Percentiles rank a stretch among this genome's conserved stretches.
Evolutionary conservation across 352 stramenopile species (phyloP).

Genomic region (Pythium monospermum): DNA sequence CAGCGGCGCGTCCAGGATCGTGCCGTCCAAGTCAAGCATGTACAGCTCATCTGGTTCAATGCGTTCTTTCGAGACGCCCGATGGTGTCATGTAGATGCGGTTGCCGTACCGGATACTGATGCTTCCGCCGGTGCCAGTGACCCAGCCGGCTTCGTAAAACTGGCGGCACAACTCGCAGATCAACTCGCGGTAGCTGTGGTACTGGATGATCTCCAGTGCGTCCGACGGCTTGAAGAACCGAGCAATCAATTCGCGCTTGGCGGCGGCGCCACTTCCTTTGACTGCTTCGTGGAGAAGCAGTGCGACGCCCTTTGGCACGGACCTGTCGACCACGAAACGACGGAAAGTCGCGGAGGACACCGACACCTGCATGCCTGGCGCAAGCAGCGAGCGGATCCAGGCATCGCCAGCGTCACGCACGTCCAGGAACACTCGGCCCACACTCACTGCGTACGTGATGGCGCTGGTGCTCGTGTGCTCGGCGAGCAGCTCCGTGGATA

Average conservation of each 20-base stretch:
- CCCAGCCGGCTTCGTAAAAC: conserved; percentile 87
- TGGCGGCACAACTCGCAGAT: conserved; percentile 71
- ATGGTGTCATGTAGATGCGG: conserved; percentile 94
- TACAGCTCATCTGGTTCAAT: conserved; percentile 94
- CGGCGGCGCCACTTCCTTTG: background rate
- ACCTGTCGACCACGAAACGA: conserved; percentile 38
- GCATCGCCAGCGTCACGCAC: conserved; percentile 65
- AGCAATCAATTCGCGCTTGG: conserved; percentile 12
- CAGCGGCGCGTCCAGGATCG: conserved; percentile 62
- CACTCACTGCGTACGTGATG: conserved; percentile 33
- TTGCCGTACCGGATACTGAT: conserved; percentile 91
- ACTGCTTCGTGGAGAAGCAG: conserved; percentile 16
- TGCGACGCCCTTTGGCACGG: conserved; percentile 10
- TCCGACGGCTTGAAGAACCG: conserved; percentile 43
- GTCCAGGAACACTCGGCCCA: conserved; percentile 49
- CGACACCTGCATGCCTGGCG: conserved; percentile 28
- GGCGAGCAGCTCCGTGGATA: conserved; percentile 20
- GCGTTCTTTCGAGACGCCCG: conserved; percentile 95
- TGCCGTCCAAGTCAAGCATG: conserved; percentile 85
- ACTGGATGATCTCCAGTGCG: conserved; percentile 35
- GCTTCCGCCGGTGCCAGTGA: conserved; percentile 93
- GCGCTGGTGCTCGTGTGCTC: conserved; percentile 41
- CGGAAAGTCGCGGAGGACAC: conserved; percentile 28
- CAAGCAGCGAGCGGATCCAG: conserved; percentile 57
- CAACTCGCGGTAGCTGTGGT: conserved; percentile 48